These are phyloP conservation scores for Colletotrichum falcatum DNA, from an alignment of 2,329 filamentous ascomycete genomes.

Conservation along the genomic window DNA sequence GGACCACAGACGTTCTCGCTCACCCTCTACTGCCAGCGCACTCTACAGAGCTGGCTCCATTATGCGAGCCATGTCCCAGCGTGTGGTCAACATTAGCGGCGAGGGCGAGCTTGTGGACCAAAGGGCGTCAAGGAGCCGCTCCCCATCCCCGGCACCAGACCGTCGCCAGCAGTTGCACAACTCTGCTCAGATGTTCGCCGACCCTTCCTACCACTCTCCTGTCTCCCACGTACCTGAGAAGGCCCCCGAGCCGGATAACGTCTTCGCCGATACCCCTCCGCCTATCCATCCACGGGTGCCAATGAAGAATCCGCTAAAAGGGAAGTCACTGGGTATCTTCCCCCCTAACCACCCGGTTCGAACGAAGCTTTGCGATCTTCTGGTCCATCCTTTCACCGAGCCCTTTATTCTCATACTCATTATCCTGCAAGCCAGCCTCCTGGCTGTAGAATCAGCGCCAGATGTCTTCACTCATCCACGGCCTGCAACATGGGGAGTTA, in stretches of 20 bases:
- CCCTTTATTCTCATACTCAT: slow-evolving; percentile 89
- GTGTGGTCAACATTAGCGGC: slow-evolving; percentile 97
- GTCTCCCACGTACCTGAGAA: slow-evolving; percentile 62
- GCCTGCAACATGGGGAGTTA: slow-evolving; percentile 73
- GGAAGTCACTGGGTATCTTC: slow-evolving; percentile 88
- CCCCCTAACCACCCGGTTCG: slow-evolving; percentile 81
- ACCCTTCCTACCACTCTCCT: slow-evolving; percentile 66
- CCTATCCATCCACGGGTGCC: slow-evolving; percentile 49
- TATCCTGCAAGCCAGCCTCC: slow-evolving; percentile 86
- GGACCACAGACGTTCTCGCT: slow-evolving; percentile 66
- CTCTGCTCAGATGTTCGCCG: slow-evolving; percentile 50
- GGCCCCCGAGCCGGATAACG: slow-evolving; percentile 49
- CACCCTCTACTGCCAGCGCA: slow-evolving; percentile 72
- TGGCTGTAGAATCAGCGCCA: slow-evolving; percentile 83
- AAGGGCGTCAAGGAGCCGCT: slow-evolving; percentile 71
- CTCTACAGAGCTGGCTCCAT: slow-evolving; percentile 79
- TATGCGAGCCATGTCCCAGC: slow-evolving; percentile 90
- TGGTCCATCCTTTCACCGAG: slow-evolving; percentile 89
- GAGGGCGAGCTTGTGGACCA: slow-evolving; percentile 87
- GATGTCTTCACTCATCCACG: slow-evolving; percentile 76
- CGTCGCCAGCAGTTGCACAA: slow-evolving; percentile 59
- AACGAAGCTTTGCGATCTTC: slow-evolving; percentile 80
- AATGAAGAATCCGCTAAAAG: slow-evolving; percentile 82
- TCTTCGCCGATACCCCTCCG: slow-evolving; percentile 47
- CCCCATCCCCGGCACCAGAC: slow-evolving; percentile 65